Evolutionary conservation across 2,329 filamentous ascomycete species (phyloP).

Genomic region (Dendryphion nanum): DNA sequence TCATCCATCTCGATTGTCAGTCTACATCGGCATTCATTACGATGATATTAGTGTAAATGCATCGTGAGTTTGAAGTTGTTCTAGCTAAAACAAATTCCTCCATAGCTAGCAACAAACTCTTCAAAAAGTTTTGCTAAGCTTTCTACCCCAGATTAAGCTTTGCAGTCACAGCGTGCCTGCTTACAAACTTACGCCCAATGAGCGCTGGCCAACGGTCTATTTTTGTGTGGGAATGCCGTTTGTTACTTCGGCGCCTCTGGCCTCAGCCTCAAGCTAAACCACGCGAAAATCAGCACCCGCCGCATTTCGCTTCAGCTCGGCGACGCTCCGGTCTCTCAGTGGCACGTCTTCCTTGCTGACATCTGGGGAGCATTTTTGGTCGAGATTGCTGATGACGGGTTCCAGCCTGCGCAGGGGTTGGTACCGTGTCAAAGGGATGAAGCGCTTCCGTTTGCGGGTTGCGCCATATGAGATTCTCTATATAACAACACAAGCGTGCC

Average conservation of each 20-base stretch:
- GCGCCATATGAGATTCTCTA: no score
- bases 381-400: conserved; percentile 10
- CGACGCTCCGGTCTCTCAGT: no score
- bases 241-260: conserved; percentile 2
- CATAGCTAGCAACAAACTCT: not conserved
- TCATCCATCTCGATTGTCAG: no score
- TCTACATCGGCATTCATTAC: no score
- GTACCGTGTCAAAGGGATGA: conserved; percentile 4
- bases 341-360: not conserved
- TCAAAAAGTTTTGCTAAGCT: conserved; percentile 5
- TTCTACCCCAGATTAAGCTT: not conserved
- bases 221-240: conserved; percentile 5
- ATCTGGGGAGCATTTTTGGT: conserved; percentile 13
- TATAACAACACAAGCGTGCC: no score
- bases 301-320: conserved; percentile 10
- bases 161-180: no score
- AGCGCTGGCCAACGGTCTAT: not conserved
- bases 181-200: conserved; percentile 11
- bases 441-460: conserved; percentile 3
- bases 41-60: no score
- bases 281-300: conserved; percentile 2
- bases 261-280: conserved; percentile 9
- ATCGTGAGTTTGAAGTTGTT: no score
- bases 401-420: not conserved
- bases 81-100: no score